Evolutionary conservation across 495 filamentous ascomycete species (phyloP).

Genomic region (Penicillium bialowiezense): DNA sequence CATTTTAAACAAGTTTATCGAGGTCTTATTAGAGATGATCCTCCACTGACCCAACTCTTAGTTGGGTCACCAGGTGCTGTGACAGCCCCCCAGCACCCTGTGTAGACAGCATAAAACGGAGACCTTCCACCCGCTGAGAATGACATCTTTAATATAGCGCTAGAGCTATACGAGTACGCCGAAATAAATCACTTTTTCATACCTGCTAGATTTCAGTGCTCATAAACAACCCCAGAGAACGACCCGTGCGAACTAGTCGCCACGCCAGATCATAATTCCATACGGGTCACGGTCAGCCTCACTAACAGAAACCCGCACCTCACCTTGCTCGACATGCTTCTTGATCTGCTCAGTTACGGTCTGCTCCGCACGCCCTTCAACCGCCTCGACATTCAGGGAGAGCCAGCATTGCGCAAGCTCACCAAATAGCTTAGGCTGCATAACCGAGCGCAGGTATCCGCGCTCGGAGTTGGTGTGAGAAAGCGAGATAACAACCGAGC

Average conservation of each 20-base stretch:
- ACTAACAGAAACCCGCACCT: conserved; percentile 68
- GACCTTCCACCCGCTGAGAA: no score
- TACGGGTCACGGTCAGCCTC: conserved; percentile 77
- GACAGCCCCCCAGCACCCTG: no score
- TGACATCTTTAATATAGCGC: no score
- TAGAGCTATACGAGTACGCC: no score
- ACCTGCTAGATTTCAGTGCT: no score
- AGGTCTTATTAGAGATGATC: neutral
- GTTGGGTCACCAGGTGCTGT: neutral
- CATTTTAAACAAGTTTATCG: conserved; percentile 14
- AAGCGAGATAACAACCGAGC: conserved; percentile 77
- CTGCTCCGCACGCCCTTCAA: no score
- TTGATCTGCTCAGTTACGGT: conserved; percentile 19
- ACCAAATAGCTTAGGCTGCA: conserved; percentile 62
- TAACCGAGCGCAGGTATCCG: conserved; percentile 67
- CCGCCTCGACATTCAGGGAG: neutral
- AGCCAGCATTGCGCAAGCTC: conserved; percentile 55
- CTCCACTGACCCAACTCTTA: neutral
- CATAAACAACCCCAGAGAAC: no score
- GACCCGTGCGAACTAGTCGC: conserved; percentile 6
- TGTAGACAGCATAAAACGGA: no score
- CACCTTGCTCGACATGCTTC: conserved; percentile 47
- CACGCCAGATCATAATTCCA: conserved; percentile 59
- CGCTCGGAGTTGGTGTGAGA: conserved; percentile 93
- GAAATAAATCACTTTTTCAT: no score